Percentiles rank a stretch among this genome's conserved stretches.
Conservation (phyloP, 2,329 filamentous ascomycete genomes). For the Colletotrichum sp. region DNA sequence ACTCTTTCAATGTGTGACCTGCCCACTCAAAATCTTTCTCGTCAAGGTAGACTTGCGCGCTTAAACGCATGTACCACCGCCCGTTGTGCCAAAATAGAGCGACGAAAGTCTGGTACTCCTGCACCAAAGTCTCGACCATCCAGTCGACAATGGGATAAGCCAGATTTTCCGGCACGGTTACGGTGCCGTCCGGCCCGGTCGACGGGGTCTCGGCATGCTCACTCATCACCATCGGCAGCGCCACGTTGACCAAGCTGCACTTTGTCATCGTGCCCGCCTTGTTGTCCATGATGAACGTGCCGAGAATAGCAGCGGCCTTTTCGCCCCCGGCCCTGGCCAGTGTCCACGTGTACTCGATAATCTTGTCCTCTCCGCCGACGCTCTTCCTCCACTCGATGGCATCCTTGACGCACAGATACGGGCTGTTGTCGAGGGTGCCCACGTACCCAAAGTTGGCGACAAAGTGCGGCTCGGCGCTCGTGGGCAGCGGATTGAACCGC, state of each 20-base stretch:
- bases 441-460: conserved; percentile 77
- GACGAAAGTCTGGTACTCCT: conserved; percentile 75
- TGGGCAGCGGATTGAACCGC: conserved; percentile 46
- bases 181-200: conserved; percentile 20
- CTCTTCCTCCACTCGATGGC: conserved; percentile 73
- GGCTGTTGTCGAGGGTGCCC: conserved; percentile 75
- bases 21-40: conserved; percentile 78
- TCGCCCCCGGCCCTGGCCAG: conserved; percentile 70
- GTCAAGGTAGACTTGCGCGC: conserved; percentile 86
- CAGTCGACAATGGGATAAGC: conserved; percentile 55
- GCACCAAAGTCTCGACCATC: conserved; percentile 58
- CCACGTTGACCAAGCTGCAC: conserved; percentile 76
- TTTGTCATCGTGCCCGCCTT: conserved; percentile 61
- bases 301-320: conserved; percentile 64
- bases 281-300: conserved; percentile 77
- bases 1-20: conserved; percentile 59
- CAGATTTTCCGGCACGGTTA: conserved; percentile 34
- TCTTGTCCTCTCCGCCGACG: conserved; percentile 74
- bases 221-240: conserved; percentile 64
- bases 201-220: conserved; percentile 25
- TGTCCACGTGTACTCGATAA: conserved; percentile 66
- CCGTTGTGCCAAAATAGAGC: conserved; percentile 65
- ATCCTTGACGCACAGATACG: conserved; percentile 75
- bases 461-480: conserved; percentile 60
- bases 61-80: conserved; percentile 74